Conservation (phyloP, 306 rosid genomes). For the Fragaria nilgerrensis region DNA sequence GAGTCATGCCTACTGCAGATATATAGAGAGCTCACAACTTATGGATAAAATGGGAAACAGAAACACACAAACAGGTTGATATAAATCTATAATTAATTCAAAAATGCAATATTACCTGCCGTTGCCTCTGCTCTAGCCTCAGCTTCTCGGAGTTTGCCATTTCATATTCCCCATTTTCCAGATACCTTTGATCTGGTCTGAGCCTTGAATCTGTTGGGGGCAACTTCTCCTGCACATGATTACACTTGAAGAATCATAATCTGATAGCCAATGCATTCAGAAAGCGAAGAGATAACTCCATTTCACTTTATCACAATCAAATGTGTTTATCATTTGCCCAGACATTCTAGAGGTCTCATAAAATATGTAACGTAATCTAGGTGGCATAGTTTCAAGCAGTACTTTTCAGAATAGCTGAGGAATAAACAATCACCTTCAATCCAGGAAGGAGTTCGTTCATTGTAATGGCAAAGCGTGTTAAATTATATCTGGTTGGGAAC, state of each 20-base stretch:
- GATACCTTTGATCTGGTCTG: constrained; percentile 94
- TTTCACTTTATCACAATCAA: not conserved
- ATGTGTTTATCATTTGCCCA: not conserved
- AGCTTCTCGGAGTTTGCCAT: constrained; percentile 94
- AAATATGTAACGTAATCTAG: not conserved
- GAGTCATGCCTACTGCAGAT: no score
- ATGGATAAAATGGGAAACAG: not conserved
- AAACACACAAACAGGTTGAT: not conserved
- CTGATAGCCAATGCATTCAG: not conserved
- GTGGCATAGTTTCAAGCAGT: not conserved
- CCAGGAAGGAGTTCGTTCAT: constrained; percentile 88
- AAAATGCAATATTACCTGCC: constrained; percentile 59
- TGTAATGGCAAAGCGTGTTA: constrained; percentile 93
- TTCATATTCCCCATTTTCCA: constrained; percentile 97
- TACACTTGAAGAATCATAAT: not conserved
- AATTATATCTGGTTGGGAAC: constrained; percentile 82
- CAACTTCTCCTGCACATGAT: constrained; percentile 61
- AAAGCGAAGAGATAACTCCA: not conserved
- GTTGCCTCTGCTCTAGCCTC: constrained; percentile 95
- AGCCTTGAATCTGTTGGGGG: constrained; percentile 99
- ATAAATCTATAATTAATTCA: not conserved
- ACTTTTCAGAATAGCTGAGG: not conserved
- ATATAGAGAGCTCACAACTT: not conserved
- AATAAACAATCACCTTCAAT: constrained; percentile 67
- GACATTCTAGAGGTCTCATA: not conserved